Evolutionary conservation across 306 rosid species (phyloP).

Genomic region (Morella rubra): DNA sequence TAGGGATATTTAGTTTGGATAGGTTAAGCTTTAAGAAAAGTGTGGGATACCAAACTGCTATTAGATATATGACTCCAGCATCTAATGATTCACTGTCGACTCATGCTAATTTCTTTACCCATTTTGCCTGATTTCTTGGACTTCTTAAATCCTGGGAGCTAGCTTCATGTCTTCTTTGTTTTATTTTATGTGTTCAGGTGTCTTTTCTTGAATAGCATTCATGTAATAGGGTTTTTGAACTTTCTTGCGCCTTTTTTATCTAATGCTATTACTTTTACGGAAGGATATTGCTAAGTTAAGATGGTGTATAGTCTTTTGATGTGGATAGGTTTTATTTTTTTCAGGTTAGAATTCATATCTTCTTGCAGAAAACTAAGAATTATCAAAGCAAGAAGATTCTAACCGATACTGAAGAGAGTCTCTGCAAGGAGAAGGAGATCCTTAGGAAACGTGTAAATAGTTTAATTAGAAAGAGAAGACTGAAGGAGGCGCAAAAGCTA

Average conservation of each 20-base stretch:
- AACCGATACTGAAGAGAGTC: conserved; percentile 40
- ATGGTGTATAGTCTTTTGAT: not conserved
- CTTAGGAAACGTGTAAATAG: conserved; percentile 60
- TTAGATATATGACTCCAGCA: not conserved
- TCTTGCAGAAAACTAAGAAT: conserved; percentile 62
- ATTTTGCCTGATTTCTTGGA: not conserved
- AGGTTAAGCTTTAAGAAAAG: not conserved
- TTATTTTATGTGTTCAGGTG: not conserved
- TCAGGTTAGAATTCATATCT: conserved; percentile 65
- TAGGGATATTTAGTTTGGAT: not conserved
- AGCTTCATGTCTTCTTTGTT: not conserved
- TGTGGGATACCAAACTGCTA: not conserved
- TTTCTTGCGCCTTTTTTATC: not conserved
- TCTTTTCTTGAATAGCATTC: not conserved
- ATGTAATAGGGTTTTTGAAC: not conserved
- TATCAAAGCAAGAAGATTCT: conserved; percentile 36
- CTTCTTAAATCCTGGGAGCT: not conserved
- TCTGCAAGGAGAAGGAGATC: conserved; percentile 53
- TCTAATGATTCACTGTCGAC: not conserved
- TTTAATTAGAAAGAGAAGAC: conserved; percentile 53
- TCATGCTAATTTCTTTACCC: not conserved
- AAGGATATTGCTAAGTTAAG: not conserved
- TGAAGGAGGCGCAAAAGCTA: conserved; percentile 55
- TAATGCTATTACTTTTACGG: not conserved
- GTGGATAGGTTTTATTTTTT: not conserved